Evolutionary conservation across 2,329 filamentous ascomycete species (phyloP), one percentile per base, ranked within the genome.

Genomic region (Aspergillus sp.): DNA sequence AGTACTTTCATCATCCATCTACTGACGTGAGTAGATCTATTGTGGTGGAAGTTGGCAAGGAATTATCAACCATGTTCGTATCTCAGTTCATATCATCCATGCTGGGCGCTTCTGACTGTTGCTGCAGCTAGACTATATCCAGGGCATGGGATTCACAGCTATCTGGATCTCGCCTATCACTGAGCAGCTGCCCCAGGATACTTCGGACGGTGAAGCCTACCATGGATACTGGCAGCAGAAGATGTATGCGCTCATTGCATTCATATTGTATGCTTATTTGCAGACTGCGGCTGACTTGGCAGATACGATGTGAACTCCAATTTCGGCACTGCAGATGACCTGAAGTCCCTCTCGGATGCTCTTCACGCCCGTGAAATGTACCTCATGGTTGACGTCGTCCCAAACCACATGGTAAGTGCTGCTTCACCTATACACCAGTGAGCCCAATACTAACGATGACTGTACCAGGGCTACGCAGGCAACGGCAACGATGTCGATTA

Each of bases 331-430:
- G 78, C 79, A 4, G 77, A 83, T 13, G 87, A 90, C 65, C 77
- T 90, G 58, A 81, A 82, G 64, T 80, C 78, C 4, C 79, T 90
- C 6, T 79, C 86, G 1, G 72, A 75, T 21, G 84, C 82, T 2
- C 73, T 87, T 1, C 86, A 88, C 66, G 70, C 73, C 17, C 78
- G 84, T 3, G 80, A 74, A 15, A 88, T 86, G 84, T 85, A 84
- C 64, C 73, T 87, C 39, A 88, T 88, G 85, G 77, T 87, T 2
- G 85, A 87, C 62, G 75, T 87, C 1, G 84, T 87, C 2, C 79
- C 81, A 7, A 86, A 87, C 68, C 83, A 87, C 68, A 82, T 82
- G 68, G 83, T 71, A 44, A 47, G 57, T 30, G 4, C 4, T 36
- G 27, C 38, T 13, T 41, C 1, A 36, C 11, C 11, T 41, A 17